Base-by-base conservation (phyloP, 768 basidiomycete genomes). In the Termitomyces sp. region DNA sequence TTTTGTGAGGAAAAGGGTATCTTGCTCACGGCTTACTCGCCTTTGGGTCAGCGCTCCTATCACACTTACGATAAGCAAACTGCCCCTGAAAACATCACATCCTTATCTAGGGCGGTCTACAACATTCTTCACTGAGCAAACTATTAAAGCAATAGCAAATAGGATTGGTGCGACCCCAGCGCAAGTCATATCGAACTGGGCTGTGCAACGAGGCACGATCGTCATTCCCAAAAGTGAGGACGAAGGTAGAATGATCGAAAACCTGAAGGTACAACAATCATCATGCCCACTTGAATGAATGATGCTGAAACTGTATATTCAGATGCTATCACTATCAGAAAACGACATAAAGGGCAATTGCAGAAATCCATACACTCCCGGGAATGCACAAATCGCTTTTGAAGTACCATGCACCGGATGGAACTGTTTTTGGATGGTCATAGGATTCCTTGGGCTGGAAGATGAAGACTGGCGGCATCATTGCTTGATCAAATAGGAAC, bases 111-210 rank as follows among this genome's bases (percentile, higher is more conserved):
- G 66, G 21, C 60, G 64, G 37, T 64, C 62, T 9, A 58, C 59
- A 7, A 61, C 67, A 17, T 70, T 65, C 58, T 68, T 76, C 46
- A 65, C 67, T 17, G 68, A 78, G 54, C 54, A 66, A 2, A 65
- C 60, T 12, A 54, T 78, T 45, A 49, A 57, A 12, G 51, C 42
- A 1, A 61, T 79, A 9, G 75, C 77, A 1, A 58, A 66, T 19
- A 71, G 71, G 49, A 59, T 71, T 46, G 57, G 61, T 32, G 63
- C 62, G 15, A 70, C 74, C 1, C 61, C 71, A 2, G 80, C 83
- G 3, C 82, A 85, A 64, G 75, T 86, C 19, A 64, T 85, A 28
- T 69, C 88, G 17, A 74, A 80, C 58, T 88, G 87, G 87, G 81
- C 78, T 6, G 80, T 80, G 15, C 82, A 85, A 62, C 77, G 81